Evolutionary conservation across 192 early-diverging fungal species (phyloP).

Genomic region (Coemansia sp.): DNA sequence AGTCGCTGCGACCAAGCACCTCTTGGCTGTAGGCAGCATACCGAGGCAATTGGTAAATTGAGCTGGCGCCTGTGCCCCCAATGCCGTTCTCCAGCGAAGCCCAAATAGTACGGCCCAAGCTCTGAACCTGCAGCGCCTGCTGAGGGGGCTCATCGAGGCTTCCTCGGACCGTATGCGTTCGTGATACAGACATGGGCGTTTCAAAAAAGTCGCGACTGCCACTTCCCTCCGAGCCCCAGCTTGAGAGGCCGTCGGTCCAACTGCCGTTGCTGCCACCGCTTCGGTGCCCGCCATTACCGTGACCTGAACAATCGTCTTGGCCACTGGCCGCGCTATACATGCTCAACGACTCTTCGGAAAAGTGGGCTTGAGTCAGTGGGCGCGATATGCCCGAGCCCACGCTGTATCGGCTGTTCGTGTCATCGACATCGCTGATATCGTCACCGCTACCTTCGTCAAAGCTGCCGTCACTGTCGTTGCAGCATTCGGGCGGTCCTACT

Average conservation of each 20-base stretch:
- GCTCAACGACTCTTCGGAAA: slow-evolving; percentile 34
- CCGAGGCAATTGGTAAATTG: slow-evolving; percentile 24
- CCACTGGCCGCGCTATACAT: slow-evolving; percentile 32
- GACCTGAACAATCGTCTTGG: slow-evolving; percentile 9
- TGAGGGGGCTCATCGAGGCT: background rate
- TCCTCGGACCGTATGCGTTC: slow-evolving; percentile 3
- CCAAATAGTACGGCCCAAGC: background rate
- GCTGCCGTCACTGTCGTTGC: slow-evolving; percentile 2
- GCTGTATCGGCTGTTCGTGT: slow-evolving; percentile 5
- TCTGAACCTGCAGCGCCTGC: background rate
- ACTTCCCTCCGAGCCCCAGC: background rate
- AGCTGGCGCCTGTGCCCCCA: background rate
- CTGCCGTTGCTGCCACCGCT: slow-evolving; percentile 1
- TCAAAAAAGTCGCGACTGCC: slow-evolving; percentile 10
- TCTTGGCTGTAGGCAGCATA: slow-evolving; percentile 28
- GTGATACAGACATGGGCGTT: slow-evolving; percentile 1
- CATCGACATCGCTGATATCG: background rate
- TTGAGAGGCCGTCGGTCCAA: slow-evolving; percentile 14
- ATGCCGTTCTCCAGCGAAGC: background rate
- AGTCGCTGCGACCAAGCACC: slow-evolving; percentile 12
- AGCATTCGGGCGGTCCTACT: background rate
- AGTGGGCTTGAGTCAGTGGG: slow-evolving; percentile 25
- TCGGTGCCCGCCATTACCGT: slow-evolving; percentile 4
- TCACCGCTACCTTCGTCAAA: background rate
- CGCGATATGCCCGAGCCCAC: slow-evolving; percentile 16